These are phyloP conservation scores for Pseudocercospora musae DNA, from an alignment of 2,329 filamentous ascomycete genomes.

Conservation along the genomic window DNA sequence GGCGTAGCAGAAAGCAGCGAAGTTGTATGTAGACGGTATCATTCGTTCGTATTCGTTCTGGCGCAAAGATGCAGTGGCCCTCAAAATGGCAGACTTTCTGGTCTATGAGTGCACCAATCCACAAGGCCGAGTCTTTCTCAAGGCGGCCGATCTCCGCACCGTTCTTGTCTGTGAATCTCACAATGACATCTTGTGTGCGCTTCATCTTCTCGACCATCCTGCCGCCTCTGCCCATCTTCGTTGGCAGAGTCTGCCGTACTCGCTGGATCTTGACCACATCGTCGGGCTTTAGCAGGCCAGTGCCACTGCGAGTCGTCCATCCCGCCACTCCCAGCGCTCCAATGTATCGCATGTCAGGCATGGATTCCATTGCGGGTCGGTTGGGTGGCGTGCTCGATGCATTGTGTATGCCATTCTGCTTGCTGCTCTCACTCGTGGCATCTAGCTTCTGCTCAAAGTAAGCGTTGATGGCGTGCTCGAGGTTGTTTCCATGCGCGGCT, in stretches of 20 bases:
- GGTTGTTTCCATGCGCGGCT: constrained; percentile 49
- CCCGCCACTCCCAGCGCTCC: constrained; percentile 88
- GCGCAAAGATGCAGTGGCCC: constrained; percentile 82
- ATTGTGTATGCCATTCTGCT: not conserved
- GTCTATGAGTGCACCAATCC: constrained; percentile 90
- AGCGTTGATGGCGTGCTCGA: constrained; percentile 62
- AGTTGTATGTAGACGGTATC: constrained; percentile 94
- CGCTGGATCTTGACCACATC: constrained; percentile 85
- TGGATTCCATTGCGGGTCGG: constrained; percentile 32
- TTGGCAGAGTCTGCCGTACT: constrained; percentile 64
- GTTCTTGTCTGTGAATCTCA: constrained; percentile 77
- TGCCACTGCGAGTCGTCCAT: constrained; percentile 86
- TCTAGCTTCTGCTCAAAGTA: constrained; percentile 46
- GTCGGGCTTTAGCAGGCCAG: constrained; percentile 70
- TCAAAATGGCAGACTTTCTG: constrained; percentile 86
- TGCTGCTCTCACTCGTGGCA: constrained; percentile 8
- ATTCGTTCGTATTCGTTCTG: constrained; percentile 79
- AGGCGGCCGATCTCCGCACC: constrained; percentile 84
- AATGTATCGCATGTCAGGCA: constrained; percentile 68
- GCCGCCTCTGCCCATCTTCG: constrained; percentile 41
- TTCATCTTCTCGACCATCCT: constrained; percentile 51
- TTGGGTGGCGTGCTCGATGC: constrained; percentile 13
- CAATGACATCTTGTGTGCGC: constrained; percentile 77
- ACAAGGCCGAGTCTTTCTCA: constrained; percentile 80
- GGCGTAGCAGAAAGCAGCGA: constrained; percentile 68